Conservation (phyloP, 768 basidiomycete species). For the Dacryopinax spathularia region DNA sequence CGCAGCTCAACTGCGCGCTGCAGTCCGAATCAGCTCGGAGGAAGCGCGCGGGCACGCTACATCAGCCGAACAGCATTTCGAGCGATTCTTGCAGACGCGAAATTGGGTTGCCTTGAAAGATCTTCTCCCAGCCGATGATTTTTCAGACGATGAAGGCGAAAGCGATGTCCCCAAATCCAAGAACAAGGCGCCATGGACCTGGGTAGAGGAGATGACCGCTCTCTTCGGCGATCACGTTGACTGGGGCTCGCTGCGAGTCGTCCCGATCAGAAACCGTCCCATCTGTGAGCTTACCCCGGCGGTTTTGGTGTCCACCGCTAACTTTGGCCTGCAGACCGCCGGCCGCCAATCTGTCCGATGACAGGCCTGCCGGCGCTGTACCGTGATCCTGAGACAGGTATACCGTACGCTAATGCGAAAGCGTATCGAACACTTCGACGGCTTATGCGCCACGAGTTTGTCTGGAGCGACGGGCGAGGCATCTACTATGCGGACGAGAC, state of each 20-base stretch:
- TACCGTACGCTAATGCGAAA: slow-evolving; percentile 57
- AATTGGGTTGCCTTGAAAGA: background rate
- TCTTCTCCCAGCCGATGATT: background rate
- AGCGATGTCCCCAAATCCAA: slow-evolving; percentile 19
- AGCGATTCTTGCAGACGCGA: background rate
- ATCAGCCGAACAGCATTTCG: too few relatives aligned
- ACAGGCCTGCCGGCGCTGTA: slow-evolving; percentile 69
- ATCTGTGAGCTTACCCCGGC: slow-evolving; percentile 11
- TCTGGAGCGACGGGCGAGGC: slow-evolving; percentile 35
- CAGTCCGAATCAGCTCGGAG: too few relatives aligned
- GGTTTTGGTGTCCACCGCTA: background rate
- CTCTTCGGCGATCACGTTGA: slow-evolving; percentile 76
- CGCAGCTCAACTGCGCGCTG: too few relatives aligned
- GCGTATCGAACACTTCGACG: slow-evolving; percentile 53
- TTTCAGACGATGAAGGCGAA: slow-evolving; percentile 25
- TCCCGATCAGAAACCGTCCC: slow-evolving; percentile 17
- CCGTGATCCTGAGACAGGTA: slow-evolving; percentile 60
- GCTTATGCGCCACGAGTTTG: slow-evolving; percentile 51
- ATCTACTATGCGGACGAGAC: slow-evolving; percentile 20
- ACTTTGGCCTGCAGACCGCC: slow-evolving; percentile 37
- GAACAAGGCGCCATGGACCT: slow-evolving; percentile 32
- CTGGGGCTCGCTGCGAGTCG: slow-evolving; percentile 27
- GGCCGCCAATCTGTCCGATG: slow-evolving; percentile 52
- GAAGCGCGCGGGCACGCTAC: too few relatives aligned
- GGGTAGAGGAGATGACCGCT: slow-evolving; percentile 62